Conservation (phyloP, 2,329 filamentous ascomycete genomes). For the Monilinia vaccinii-corymbosi region DNA sequence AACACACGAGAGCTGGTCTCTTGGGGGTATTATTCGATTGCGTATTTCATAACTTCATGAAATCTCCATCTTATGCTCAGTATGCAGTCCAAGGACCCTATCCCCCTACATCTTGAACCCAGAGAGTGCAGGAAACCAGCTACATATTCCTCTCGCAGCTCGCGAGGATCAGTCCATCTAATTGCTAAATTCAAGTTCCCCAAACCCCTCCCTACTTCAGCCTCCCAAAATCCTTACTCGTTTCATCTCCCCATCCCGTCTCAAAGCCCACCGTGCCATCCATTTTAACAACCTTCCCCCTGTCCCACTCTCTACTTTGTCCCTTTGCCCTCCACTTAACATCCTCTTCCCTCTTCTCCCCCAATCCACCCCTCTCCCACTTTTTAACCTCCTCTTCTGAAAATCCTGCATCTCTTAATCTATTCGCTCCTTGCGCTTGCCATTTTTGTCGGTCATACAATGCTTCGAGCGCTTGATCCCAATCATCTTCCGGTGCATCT, state of each 20-base stretch:
- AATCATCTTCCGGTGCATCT: slow-evolving; percentile 50
- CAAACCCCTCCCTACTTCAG: background rate
- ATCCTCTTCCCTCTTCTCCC: slow-evolving; percentile 51
- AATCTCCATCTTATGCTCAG: background rate
- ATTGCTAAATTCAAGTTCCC: background rate
- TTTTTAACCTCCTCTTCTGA: slow-evolving; percentile 63
- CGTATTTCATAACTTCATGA: too few species aligned
- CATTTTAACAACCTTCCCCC: slow-evolving; percentile 49
- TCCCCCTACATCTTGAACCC: background rate
- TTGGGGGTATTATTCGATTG: too few species aligned
- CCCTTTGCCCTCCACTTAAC: slow-evolving; percentile 57
- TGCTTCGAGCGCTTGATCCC: slow-evolving; percentile 72
- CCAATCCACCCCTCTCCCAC: slow-evolving; percentile 50
- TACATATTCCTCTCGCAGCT: background rate
- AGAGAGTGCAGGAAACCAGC: too few species aligned
- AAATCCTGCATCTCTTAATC: slow-evolving; percentile 71
- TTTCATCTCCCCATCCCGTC: slow-evolving; percentile 18
- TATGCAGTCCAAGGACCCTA: too few species aligned
- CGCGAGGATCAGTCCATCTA: background rate
- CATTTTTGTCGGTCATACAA: slow-evolving; percentile 72
- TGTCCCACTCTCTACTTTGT: slow-evolving; percentile 53
- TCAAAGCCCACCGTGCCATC: slow-evolving; percentile 39
- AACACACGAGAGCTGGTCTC: too few species aligned
- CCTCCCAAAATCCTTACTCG: background rate
- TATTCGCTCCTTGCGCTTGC: slow-evolving; percentile 64